Evolutionary conservation across 2,329 filamentous ascomycete genomes (phyloP).

Genomic region (Blastomyces gilchristii): DNA sequence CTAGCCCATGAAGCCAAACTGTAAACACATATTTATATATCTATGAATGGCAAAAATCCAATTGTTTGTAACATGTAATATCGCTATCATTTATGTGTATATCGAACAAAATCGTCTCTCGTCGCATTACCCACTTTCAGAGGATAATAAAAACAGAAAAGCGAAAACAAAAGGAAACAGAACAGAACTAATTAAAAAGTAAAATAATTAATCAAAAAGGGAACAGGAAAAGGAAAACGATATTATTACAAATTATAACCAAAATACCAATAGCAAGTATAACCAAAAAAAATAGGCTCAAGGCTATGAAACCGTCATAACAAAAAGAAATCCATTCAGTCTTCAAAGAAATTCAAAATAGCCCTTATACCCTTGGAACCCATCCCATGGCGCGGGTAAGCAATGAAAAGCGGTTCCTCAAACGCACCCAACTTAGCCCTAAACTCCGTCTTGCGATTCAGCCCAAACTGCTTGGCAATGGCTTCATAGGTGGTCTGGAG

Average conservation of each 20-base stretch:
- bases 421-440: slow-evolving; percentile 78
- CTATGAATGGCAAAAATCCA: background rate
- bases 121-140: background rate
- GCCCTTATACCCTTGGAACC: slow-evolving; percentile 72
- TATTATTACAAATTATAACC: background rate
- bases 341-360: slow-evolving; percentile 85
- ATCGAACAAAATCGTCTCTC: background rate
- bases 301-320: background rate
- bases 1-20: background rate
- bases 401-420: slow-evolving; percentile 79
- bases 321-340: slow-evolving; percentile 21
- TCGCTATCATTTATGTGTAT: background rate
- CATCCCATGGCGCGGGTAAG: slow-evolving; percentile 77
- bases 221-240: background rate
- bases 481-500: slow-evolving; percentile 73
- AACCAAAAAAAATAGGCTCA: background rate
- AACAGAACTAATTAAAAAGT: too few species aligned
- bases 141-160: background rate
- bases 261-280: background rate
- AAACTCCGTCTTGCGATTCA: slow-evolving; percentile 80
- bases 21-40: background rate
- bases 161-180: background rate
- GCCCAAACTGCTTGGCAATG: slow-evolving; percentile 67
- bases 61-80: background rate
- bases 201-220: too few species aligned